Evolutionary conservation across 2,329 filamentous ascomycete species (phyloP).

Genomic region (Simplicillium sp.): DNA sequence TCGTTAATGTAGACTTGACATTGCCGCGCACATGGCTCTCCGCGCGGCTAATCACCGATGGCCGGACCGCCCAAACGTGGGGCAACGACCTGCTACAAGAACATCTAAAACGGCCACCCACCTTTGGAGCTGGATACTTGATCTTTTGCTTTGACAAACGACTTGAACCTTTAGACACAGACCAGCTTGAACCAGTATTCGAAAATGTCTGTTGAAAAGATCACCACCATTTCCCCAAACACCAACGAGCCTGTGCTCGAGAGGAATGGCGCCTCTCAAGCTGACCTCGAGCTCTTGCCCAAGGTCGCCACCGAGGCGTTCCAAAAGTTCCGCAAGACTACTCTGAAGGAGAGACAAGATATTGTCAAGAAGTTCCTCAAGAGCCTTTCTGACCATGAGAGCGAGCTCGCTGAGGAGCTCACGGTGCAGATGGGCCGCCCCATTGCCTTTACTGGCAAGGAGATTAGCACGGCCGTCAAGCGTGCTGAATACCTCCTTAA

Average conservation of each 20-base stretch:
- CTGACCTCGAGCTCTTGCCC: slow-evolving; percentile 65
- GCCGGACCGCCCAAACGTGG: slow-evolving; percentile 10
- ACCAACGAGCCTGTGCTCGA: slow-evolving; percentile 80
- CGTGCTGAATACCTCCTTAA: slow-evolving; percentile 79
- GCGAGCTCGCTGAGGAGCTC: slow-evolving; percentile 74
- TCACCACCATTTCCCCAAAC: slow-evolving; percentile 78
- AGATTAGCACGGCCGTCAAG: slow-evolving; percentile 77
- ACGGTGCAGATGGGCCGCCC: slow-evolving; percentile 94
- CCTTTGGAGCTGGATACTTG: too few species aligned
- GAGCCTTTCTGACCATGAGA: slow-evolving; percentile 58
- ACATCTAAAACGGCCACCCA: too few species aligned
- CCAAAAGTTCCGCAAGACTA: slow-evolving; percentile 64
- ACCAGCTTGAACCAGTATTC: neutral
- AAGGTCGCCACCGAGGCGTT: slow-evolving; percentile 66
- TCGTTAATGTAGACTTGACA: too few species aligned
- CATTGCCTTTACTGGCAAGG: slow-evolving; percentile 75
- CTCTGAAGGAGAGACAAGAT: slow-evolving; percentile 63
- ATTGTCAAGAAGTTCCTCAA: slow-evolving; percentile 75
- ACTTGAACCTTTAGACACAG: too few species aligned
- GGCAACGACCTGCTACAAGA: slow-evolving; percentile 8
- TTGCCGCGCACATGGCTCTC: too few species aligned
- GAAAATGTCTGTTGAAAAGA: slow-evolving; percentile 53
- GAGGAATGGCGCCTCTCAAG: slow-evolving; percentile 61
- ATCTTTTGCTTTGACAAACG: too few species aligned
- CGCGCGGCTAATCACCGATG: too few species aligned